A percentile compares a stretch with the other conserved stretches of the same genome.
Evolutionary conservation across 2,329 filamentous ascomycete species (phyloP).

Genomic region (Tolypocladium tropicale): DNA sequence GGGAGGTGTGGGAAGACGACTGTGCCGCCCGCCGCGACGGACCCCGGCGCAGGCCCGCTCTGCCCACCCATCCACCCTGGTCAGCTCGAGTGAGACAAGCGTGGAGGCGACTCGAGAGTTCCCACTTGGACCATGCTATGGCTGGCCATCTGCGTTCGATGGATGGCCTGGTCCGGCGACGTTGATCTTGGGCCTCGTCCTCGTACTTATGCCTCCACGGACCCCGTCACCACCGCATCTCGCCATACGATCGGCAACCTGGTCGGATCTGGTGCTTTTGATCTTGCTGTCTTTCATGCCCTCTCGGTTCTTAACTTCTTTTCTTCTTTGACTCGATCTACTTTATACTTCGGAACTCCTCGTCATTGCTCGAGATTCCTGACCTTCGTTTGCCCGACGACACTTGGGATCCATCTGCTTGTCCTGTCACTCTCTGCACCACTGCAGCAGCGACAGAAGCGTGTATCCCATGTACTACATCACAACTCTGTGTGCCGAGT

Average conservation of each 20-base stretch:
- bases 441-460: background rate
- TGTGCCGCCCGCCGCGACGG: conserved; percentile 6
- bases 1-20: conserved; percentile 1
- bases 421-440: conserved; percentile 9
- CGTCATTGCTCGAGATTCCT: conserved; percentile 20
- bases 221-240: conserved; percentile 32
- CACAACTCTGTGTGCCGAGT: conserved; percentile 16
- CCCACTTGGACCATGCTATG: conserved; percentile 9
- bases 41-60: conserved; percentile 9
- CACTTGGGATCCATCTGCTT: conserved; percentile 4
- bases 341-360: conserved; percentile 29
- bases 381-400: conserved; percentile 31
- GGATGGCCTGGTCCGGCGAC: conserved; percentile 11
- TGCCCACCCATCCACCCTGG: conserved; percentile 15
- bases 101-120: conserved; percentile 16
- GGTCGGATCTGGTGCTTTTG: conserved; percentile 28
- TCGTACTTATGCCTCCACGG: conserved; percentile 35
- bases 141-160: conserved; percentile 4
- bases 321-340: conserved; percentile 26
- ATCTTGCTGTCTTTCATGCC: conserved; percentile 34
- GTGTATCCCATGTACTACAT: conserved; percentile 18
- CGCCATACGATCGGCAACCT: conserved; percentile 39
- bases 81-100: conserved; percentile 44
- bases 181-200: conserved; percentile 30
- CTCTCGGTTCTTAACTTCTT: conserved; percentile 41